Evolutionary conservation across 108 stramenopile genomes (phyloP).

Genomic region (Cyclotella choctawhatcheeana): DNA sequence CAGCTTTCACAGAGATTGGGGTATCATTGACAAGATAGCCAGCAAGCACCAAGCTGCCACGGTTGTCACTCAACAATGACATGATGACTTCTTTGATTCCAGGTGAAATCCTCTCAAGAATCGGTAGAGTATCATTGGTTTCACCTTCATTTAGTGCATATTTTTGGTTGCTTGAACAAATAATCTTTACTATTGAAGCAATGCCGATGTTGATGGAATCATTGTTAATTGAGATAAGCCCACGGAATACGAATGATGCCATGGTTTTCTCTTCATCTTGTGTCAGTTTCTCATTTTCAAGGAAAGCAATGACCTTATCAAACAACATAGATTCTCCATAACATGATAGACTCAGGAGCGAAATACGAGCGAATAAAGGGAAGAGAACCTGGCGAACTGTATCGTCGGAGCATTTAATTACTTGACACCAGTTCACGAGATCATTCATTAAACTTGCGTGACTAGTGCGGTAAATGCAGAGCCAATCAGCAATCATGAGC

Average conservation of each 20-base stretch:
- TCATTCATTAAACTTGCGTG: slow-evolving; percentile 10
- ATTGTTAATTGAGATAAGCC: slow-evolving; percentile 14
- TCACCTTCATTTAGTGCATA: background rate
- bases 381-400: slow-evolving; percentile 28
- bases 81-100: slow-evolving; percentile 25
- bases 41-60: slow-evolving; percentile 43
- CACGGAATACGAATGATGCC: background rate
- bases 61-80: slow-evolving; percentile 25
- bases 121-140: slow-evolving; percentile 8
- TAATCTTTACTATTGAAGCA: slow-evolving; percentile 11
- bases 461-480: slow-evolving; percentile 18
- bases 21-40: slow-evolving; percentile 21
- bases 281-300: slow-evolving; percentile 20
- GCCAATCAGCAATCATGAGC: slow-evolving; percentile 34
- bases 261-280: slow-evolving; percentile 21
- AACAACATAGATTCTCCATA: slow-evolving; percentile 27
- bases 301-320: slow-evolving; percentile 15
- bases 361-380: slow-evolving; percentile 26
- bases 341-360: slow-evolving; percentile 24
- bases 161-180: slow-evolving; percentile 1
- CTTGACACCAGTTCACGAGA: slow-evolving; percentile 31
- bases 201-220: slow-evolving; percentile 17
- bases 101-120: slow-evolving; percentile 25
- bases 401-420: slow-evolving; percentile 23
- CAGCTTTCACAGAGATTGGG: background rate